Percentiles rank a stretch among this genome's conserved stretches.
phyloP scores from a whole-genome alignment of 805 yeast species.

The Ogataea philodendri region DNA sequence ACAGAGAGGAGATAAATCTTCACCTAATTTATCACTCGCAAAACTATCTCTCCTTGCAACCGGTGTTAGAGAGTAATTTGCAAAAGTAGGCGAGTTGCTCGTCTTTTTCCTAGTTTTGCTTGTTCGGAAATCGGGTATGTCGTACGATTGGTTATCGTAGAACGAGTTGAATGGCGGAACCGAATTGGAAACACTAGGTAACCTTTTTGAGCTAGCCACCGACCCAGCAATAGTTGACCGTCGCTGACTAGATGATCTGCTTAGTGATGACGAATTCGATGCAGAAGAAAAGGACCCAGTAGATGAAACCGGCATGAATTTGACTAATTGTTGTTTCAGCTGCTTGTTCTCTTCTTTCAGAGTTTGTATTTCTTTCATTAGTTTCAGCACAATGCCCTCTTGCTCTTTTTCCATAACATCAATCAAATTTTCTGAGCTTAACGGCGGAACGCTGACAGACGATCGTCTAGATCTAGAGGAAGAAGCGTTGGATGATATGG shows the following conservation, averaged over 20 bases:
- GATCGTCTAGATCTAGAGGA: constrained; percentile 22
- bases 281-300: constrained; percentile 20
- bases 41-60: constrained; percentile 14
- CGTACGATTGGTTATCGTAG: constrained; percentile 10
- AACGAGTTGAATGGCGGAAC: constrained; percentile 5
- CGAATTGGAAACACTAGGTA: constrained; percentile 16
- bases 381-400: constrained; percentile 66
- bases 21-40: constrained; percentile 13
- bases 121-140: constrained; percentile 16
- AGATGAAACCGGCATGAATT: constrained; percentile 16
- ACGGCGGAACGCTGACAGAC: constrained; percentile 17
- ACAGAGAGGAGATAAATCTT: constrained; percentile 22
- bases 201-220: constrained; percentile 25
- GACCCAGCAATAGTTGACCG: constrained; percentile 27
- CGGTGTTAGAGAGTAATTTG: constrained; percentile 21
- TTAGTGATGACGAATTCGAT: constrained; percentile 21
- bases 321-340: constrained; percentile 35
- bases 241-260: constrained; percentile 27
- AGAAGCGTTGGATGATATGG: constrained; percentile 23
- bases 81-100: constrained; percentile 17
- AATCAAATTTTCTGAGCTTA: constrained; percentile 47
- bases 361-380: constrained; percentile 58
- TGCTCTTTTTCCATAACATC: constrained; percentile 71
- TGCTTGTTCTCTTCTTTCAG: constrained; percentile 53
- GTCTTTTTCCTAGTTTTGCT: constrained; percentile 20